Base-by-base conservation (phyloP, 371 early-diverging fungal genomes). In the Mortierella sp. region DNA sequence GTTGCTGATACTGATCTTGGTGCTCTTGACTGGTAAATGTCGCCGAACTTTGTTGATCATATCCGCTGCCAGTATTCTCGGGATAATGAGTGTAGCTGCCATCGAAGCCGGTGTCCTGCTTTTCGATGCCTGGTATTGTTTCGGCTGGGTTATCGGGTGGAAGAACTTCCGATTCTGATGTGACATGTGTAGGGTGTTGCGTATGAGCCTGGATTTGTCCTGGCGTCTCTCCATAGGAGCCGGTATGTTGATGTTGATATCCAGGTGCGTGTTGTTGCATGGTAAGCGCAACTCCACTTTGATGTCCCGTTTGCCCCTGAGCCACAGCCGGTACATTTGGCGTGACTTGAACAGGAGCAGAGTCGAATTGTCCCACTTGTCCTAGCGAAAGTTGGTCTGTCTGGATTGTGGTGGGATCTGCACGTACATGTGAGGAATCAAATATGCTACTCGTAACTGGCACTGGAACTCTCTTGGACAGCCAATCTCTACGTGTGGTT, bases 1-100 rank as follows among this genome's bases (percentile, higher is more conserved):
- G 27, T 3, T 59, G 51, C 27, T 46, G 49, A 23, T 39, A 41
- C 54, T 63, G 48, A 2, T 55, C 54, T 26, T 63, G 63, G 26
- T 55, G 49, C 16, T 48, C 45, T 23, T 38, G 43, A 2, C 41
- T 42, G 2, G 4, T 13, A 23, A 23, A 54, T 2, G 12, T 23
- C 2, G 24, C 38, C 6, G 54, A 2, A 4, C 41, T 42, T 8
- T 54, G 54, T 2, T 41, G 54, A 54, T 19, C 5, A 41, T 41
- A 38, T 3, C 41, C 54, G 41, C 23, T 41, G 31, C 34, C 34
- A 9, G 19, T 7, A 23, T 12, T 41, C 23, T 54, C 54, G 18
- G 23, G 2, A 10, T 54, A 39, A 10, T 38, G 54, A 2, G 54
- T 12, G 12, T 54, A 31, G 18, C 23, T 23, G 41, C 41, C 41